A percentile compares a stretch with the other conserved stretches of the same genome.
These are phyloP conservation scores for Huntiella abstrusa DNA, from an alignment of 2,329 filamentous ascomycete species.

Conservation along the genomic window DNA sequence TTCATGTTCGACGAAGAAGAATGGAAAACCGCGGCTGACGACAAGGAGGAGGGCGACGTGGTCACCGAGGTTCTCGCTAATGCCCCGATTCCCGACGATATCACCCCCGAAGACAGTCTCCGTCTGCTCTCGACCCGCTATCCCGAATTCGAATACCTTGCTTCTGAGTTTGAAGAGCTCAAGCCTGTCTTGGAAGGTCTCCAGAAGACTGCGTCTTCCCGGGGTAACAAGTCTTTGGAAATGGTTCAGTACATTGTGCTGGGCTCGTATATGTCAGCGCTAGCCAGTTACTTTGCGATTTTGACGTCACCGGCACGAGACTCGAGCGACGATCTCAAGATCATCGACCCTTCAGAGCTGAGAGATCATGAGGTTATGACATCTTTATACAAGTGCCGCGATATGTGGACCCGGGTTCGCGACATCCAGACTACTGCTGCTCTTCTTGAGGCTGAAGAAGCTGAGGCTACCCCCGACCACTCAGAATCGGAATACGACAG, in stretches of 20 bases:
- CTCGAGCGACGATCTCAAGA: constrained; percentile 27
- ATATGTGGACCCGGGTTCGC: constrained; percentile 62
- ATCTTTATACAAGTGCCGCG: constrained; percentile 57
- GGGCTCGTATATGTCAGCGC: constrained; percentile 66
- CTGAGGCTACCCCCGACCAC: constrained; percentile 12
- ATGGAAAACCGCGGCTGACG: constrained; percentile 47
- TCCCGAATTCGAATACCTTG: constrained; percentile 77
- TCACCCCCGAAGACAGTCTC: constrained; percentile 54
- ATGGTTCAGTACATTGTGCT: constrained; percentile 62
- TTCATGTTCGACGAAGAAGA: constrained; percentile 85
- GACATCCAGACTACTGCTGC: constrained; percentile 33
- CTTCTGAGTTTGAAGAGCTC: constrained; percentile 59
- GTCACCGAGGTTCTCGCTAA: constrained; percentile 78
- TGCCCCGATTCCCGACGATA: constrained; percentile 60
- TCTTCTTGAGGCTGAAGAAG: constrained; percentile 8
- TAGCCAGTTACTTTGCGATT: constrained; percentile 89
- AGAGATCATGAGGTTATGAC: constrained; percentile 86
- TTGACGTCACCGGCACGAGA: constrained; percentile 62
- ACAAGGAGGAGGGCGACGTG: constrained; percentile 31
- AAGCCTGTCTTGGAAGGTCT: constrained; percentile 44
- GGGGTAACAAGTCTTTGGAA: constrained; percentile 33
- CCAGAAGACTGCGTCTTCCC: constrained; percentile 36
- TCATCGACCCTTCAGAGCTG: constrained; percentile 58
- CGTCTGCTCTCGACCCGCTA: constrained; percentile 65
- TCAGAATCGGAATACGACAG: constrained; percentile 19